Evolutionary conservation across 257 asterid genomes (phyloP), one percentile per base, ranked within the genome.

Genomic region (Jaltomata sinuosa): DNA sequence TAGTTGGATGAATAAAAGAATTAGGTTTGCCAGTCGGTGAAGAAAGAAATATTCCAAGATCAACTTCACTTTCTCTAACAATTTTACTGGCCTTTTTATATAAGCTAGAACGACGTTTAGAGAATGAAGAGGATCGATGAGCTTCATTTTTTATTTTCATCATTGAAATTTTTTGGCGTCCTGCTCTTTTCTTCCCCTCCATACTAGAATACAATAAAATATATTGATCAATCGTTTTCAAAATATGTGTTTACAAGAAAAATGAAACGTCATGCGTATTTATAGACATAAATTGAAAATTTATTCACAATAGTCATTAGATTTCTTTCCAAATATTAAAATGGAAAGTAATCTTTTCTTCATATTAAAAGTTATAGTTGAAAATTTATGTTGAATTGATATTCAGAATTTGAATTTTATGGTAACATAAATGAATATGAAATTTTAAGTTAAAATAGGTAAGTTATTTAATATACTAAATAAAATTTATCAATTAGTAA

Each of bases 1-100:
- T 25, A 2, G 88, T 85, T 4, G 91, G 92, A 21, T 88, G 89
- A 31, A 90, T 84, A 84, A 88, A 88, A 19, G 90, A 85, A 83
- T 62, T 85, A 29, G 88, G 86, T 81, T 88, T 90, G 14, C 88
- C 91, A 0, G 88, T 84, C 1, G 91, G 92, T 0, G 92, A 88
- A 11, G 71, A 86, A 19, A 90, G 8, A n/a, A 88, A 53, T 50
- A 87, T 27, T 15, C 91, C 92, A 11, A 90, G 42, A 9, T 88
- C 91, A 22, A 76, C 64, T 3, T 83, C 74, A 82, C 88, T 85
- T 4, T 85, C 67, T 5, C 88, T 84, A 57, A 83, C 85, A 16
- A 88, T 45, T 71, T 85, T 89, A 62, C 89, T 88, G 2, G 87
- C 89, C n/a, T 88, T 88, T 22, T 81, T 87, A 81, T 25, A 62